Conservation (phyloP, 2,329 filamentous ascomycete genomes). For the Sclerotinia minor region DNA sequence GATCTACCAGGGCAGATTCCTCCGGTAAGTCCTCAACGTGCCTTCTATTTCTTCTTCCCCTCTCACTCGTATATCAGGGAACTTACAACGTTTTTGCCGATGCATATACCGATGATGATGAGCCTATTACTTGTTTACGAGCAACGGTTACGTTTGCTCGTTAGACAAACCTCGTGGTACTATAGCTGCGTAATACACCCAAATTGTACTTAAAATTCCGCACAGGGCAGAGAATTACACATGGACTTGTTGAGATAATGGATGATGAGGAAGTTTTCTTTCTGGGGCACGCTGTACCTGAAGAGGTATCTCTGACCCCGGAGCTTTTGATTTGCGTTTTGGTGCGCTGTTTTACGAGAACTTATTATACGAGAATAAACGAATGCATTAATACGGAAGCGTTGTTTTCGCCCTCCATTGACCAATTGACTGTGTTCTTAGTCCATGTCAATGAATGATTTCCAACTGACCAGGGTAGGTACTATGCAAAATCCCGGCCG, state of each 20-base stretch:
- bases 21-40: slow-evolving; percentile 62
- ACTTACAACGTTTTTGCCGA: slow-evolving; percentile 88
- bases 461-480: not conserved
- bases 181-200: slow-evolving; percentile 15
- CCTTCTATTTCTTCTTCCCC: too few relatives aligned
- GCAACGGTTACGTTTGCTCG: slow-evolving; percentile 64
- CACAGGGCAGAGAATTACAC: not conserved
- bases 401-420: not conserved
- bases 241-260: slow-evolving; percentile 23
- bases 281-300: slow-evolving; percentile 25
- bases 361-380: slow-evolving; percentile 13
- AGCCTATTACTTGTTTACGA: slow-evolving; percentile 78
- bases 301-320: slow-evolving; percentile 32
- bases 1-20: slow-evolving; percentile 85
- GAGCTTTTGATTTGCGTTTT: slow-evolving; percentile 29
- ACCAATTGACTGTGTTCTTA: not conserved
- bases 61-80: slow-evolving; percentile 57
- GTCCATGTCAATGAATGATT: not conserved
- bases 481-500: not conserved
- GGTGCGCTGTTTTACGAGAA: not conserved
- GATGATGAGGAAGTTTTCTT: slow-evolving; percentile 22
- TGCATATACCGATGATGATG: slow-evolving; percentile 72
- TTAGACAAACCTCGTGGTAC: slow-evolving; percentile 6
- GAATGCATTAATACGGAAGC: slow-evolving; percentile 12
- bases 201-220: slow-evolving; percentile 7